These are phyloP conservation scores for Solanum clarkiae DNA, from an alignment of 257 asterid genomes.

Conservation along the genomic window DNA sequence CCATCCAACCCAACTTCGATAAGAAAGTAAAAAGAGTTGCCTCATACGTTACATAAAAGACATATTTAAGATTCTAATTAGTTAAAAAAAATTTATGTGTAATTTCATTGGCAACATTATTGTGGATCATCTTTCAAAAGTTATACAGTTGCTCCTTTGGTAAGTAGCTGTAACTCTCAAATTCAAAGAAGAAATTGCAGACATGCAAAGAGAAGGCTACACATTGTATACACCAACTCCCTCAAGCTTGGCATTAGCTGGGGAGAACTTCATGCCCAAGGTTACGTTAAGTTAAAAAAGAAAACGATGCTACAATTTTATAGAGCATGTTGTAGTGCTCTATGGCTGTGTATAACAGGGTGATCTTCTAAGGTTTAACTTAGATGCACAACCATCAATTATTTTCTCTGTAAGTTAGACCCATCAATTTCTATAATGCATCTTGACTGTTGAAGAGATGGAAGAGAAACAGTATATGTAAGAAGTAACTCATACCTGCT, in stretches of 20 bases:
- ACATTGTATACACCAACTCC: neutral
- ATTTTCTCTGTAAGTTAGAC: neutral
- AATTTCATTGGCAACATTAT: neutral
- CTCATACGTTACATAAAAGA: neutral
- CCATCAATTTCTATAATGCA: neutral
- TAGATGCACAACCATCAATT: neutral
- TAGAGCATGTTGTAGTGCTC: neutral
- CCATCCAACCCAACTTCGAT: neutral
- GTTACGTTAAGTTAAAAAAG: neutral
- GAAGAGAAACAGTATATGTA: neutral
- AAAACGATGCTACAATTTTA: neutral
- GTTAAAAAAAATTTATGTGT: neutral
- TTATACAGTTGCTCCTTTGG: neutral
- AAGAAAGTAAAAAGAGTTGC: neutral
- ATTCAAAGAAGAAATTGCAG: neutral
- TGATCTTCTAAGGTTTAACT: neutral
- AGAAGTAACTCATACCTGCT: slow-evolving; percentile 48
- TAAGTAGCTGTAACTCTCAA: neutral
- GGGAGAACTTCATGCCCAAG: neutral
- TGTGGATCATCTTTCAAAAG: neutral
- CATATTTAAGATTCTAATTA: neutral
- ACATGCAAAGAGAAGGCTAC: neutral
- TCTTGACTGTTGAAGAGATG: neutral
- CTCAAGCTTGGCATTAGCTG: neutral
- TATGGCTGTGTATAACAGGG: neutral